Percentiles rank a stretch among this genome's conserved stretches.
Conservation (phyloP, 2,329 filamentous ascomycete species). For the Metarhizium rileyi region DNA sequence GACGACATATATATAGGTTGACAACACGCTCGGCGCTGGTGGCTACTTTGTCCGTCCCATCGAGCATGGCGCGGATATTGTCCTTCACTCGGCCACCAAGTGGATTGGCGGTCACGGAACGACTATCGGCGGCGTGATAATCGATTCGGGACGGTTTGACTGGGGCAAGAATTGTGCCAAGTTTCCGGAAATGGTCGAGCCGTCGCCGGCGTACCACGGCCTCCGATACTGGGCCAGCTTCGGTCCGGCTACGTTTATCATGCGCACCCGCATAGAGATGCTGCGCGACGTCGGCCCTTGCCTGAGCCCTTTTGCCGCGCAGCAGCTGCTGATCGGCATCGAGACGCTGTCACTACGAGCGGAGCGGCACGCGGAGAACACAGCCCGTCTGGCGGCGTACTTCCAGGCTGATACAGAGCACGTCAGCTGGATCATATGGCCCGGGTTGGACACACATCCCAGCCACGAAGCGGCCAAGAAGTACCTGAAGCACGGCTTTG, state of each 20-base stretch:
- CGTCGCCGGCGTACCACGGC: slow-evolving; percentile 81
- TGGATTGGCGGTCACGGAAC: slow-evolving; percentile 97
- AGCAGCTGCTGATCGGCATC: slow-evolving; percentile 79
- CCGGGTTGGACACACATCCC: slow-evolving; percentile 72
- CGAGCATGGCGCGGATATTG: slow-evolving; percentile 84
- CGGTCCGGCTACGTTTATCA: slow-evolving; percentile 70
- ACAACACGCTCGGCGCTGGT: slow-evolving; percentile 93
- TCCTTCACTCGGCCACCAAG: slow-evolving; percentile 90
- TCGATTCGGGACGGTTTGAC: slow-evolving; percentile 88
- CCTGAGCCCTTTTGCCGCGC: slow-evolving; percentile 84
- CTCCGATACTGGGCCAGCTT: slow-evolving; percentile 93
- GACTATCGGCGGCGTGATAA: slow-evolving; percentile 75
- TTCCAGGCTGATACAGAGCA: slow-evolving; percentile 79
- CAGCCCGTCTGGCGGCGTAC: slow-evolving; percentile 70
- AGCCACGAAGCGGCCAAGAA: slow-evolving; percentile 75
- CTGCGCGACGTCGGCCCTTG: slow-evolving; percentile 75
- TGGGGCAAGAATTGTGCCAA: slow-evolving; percentile 77
- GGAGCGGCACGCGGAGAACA: slow-evolving; percentile 80
- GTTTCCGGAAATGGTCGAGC: slow-evolving; percentile 90
- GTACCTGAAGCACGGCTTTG: slow-evolving; percentile 77
- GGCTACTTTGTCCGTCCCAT: slow-evolving; percentile 83
- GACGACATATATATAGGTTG: too few relatives aligned
- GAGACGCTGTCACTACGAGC: slow-evolving; percentile 83
- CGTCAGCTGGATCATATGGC: slow-evolving; percentile 91
- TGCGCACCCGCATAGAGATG: slow-evolving; percentile 81